Evolutionary conservation across 1,139 yeast species (phyloP), one percentile per base, ranked within the genome.

Genomic region (Blastobotrys petasosporus): DNA sequence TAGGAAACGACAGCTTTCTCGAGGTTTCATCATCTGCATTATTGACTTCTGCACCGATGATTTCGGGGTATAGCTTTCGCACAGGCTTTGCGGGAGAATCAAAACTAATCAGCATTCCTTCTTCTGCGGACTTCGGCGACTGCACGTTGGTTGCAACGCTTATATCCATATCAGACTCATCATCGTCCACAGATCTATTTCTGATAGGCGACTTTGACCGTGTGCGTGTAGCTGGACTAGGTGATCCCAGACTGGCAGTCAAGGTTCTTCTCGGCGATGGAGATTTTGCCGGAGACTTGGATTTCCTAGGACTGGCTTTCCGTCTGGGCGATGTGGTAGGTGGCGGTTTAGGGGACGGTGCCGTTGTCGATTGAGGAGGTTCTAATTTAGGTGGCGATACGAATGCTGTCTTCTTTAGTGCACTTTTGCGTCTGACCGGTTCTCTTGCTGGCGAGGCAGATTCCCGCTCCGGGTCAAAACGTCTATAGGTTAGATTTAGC

Each of bases 61-160:
- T 17, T 7, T 32, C 39, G 2, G 40, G 37, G 29, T 33, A 25
- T 13, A 45, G 36, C 8, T 37, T 31, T 28, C 45, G 37, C 12
- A 16, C 40, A 11, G 46, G 46, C 32, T 43, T 28, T 10, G 30
- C 40, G 12, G 55, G 54, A 3, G 55, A 52, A 34, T 52, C 54
- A 13, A 51, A 44, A 25, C 49, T 51, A 23, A 52, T 52, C 28
- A 52, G 46, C 30, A 51, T 51, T 11, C 48, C 54, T 28, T 51
- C 53, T 11, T 32, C 29, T 12, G 32, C 28, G 11, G 30, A 3
- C 5, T 20, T 31, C 36, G 13, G 17, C 31, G 12, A 13, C 17
- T 31, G 23, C 42, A 17, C 17, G 13, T 10, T 15, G 6, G n/a
- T 33, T 33, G 5, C 33, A 30, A 37, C 41, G 28, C 45, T 42